These are phyloP conservation scores for Saussurea involucrata DNA, from an alignment of 129 eudicot species.

Conservation along the genomic window DNA sequence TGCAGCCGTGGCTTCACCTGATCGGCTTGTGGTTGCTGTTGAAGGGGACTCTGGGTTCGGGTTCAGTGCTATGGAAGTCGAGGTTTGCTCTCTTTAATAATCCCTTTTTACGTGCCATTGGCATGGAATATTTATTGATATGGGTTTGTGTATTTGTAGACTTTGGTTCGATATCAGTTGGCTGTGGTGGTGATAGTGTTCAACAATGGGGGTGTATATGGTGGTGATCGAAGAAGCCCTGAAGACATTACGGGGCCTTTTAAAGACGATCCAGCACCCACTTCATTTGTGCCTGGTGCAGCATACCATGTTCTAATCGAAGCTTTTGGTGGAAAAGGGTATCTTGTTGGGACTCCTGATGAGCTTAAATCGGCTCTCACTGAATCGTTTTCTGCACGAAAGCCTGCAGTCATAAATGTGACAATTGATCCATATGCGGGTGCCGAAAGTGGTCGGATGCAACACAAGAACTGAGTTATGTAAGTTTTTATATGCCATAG, in stretches of 20 bases:
- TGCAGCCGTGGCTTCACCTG: conserved; percentile 97
- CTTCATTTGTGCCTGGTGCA: conserved; percentile 93
- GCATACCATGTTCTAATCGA: conserved; percentile 74
- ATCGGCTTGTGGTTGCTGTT: conserved; percentile 90
- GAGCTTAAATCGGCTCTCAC: conserved; percentile 81
- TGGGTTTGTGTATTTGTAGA: conserved; percentile 37
- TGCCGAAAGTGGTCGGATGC: conserved; percentile 94
- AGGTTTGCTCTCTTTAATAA: conserved; percentile 52
- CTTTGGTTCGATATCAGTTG: conserved; percentile 89
- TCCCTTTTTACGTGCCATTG: not conserved
- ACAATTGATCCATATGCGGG: conserved; percentile 95
- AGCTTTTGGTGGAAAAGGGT: conserved; percentile 99
- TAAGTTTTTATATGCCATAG: conserved; percentile 1
- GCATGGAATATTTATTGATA: not conserved
- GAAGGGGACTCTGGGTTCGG: conserved; percentile 99
- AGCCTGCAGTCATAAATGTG: conserved; percentile 92
- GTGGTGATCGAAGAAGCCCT: conserved; percentile 87
- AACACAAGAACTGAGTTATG: conserved; percentile 83
- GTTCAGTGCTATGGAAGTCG: conserved; percentile 99
- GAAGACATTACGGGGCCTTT: conserved; percentile 83
- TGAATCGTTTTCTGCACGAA: conserved; percentile 70
- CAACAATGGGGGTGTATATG: conserved; percentile 98
- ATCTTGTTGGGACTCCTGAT: conserved; percentile 81
- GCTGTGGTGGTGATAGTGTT: conserved; percentile 96
- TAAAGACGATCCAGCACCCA: conserved; percentile 96